A percentile compares a stretch with the other conserved stretches of the same genome.
Conservation (phyloP, 2,329 filamentous ascomycete species). For the Colletotrichum sp. region DNA sequence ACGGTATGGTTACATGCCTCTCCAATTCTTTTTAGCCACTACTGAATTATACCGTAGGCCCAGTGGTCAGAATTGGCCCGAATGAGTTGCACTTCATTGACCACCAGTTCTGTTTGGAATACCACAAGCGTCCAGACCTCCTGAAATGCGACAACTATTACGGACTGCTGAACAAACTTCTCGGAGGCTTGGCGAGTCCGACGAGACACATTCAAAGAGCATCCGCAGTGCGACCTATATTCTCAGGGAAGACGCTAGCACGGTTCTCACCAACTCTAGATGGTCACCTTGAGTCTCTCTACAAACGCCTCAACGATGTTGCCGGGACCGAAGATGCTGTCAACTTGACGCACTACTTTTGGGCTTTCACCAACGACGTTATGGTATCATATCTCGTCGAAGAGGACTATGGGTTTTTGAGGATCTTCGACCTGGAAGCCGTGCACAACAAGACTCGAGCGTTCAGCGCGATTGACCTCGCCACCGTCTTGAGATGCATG, state of each 20-base stretch:
- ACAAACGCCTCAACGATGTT: not conserved
- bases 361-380: slow-evolving; percentile 23
- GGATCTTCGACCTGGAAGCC: not conserved
- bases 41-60: not conserved
- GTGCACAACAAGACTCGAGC: slow-evolving; percentile 20
- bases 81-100: slow-evolving; percentile 22
- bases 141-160: slow-evolving; percentile 22
- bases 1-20: not conserved
- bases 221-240: slow-evolving; percentile 19
- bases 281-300: not conserved
- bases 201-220: slow-evolving; percentile 6
- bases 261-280: not conserved
- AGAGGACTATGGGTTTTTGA: slow-evolving; percentile 15
- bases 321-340: not conserved
- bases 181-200: slow-evolving; percentile 16
- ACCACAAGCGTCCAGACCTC: slow-evolving; percentile 20
- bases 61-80: slow-evolving; percentile 20
- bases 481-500: slow-evolving; percentile 19
- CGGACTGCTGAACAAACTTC: slow-evolving; percentile 15
- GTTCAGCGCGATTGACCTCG: slow-evolving; percentile 23
- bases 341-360: slow-evolving; percentile 12
- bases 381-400: slow-evolving; percentile 23
- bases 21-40: not conserved
- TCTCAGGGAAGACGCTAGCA: slow-evolving; percentile 15
- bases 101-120: slow-evolving; percentile 16